Conservation (phyloP, 2,329 filamentous ascomycete species). For the Sporothrix protearum region DNA sequence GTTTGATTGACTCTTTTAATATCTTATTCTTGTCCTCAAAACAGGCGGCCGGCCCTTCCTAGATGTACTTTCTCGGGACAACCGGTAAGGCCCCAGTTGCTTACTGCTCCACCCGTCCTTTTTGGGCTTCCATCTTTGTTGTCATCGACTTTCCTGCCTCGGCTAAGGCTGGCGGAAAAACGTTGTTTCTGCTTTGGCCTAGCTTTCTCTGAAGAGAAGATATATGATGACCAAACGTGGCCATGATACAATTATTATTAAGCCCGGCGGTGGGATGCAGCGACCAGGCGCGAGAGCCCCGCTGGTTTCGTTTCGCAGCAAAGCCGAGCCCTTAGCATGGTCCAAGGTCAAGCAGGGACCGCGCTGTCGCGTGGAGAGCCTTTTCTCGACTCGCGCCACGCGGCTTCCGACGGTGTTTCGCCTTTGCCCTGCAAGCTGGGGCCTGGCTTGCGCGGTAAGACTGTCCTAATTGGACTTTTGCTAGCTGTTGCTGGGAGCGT, state of each 20-base stretch:
- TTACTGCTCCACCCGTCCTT: not conserved
- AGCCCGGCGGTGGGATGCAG: not conserved
- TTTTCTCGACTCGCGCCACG: not conserved
- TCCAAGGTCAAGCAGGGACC: not conserved
- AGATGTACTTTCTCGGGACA: constrained; percentile 1
- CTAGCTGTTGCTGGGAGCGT: not conserved
- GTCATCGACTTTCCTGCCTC: not conserved
- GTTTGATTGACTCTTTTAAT: not conserved
- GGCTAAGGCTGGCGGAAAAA: not conserved
- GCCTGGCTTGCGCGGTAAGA: not conserved
- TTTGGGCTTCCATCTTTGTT: not conserved
- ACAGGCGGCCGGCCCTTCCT: not conserved
- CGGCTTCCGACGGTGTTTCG: not conserved
- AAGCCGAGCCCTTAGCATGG: not conserved
- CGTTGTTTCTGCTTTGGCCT: not conserved
- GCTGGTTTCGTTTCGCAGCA: not conserved
- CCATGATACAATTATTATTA: not conserved
- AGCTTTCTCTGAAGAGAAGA: not conserved
- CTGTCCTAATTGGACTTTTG: not conserved
- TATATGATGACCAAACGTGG: not conserved
- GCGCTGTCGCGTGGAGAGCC: not conserved
- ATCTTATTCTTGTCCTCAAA: not conserved
- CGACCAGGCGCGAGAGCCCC: not conserved
- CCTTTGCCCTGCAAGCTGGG: not conserved
- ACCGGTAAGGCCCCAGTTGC: not conserved